phyloP scores from a whole-genome alignment of 73 alveolate genomes.

The Paramecium tetraurelia region DNA sequence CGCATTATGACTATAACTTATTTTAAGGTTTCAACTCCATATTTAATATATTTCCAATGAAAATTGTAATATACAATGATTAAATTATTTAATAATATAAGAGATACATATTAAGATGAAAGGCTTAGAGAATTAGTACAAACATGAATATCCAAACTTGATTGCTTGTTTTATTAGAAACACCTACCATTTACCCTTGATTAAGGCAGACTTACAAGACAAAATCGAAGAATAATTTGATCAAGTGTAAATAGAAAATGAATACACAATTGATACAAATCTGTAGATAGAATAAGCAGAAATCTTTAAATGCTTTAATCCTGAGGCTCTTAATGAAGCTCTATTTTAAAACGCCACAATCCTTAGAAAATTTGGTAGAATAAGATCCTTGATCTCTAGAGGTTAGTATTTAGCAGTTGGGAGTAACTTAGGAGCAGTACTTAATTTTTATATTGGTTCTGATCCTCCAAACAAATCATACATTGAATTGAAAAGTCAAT shows the following conservation, averaged over 20 bases:
- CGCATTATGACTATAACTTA: not conserved
- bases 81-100: not conserved
- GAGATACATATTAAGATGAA: not conserved
- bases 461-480: slow-evolving; percentile 21
- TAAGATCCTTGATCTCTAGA: not conserved
- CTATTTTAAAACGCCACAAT: not conserved
- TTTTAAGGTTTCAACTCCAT: not conserved
- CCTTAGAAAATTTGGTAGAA: slow-evolving; percentile 41
- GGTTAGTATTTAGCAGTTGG: slow-evolving; percentile 28
- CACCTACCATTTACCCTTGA: not conserved
- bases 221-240: not conserved
- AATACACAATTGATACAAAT: not conserved
- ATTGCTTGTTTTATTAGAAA: not conserved
- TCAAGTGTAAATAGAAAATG: not conserved
- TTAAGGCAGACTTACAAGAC: not conserved
- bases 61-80: not conserved
- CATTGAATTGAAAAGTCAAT: not conserved
- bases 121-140: not conserved
- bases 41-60: not conserved
- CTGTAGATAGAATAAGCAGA: not conserved
- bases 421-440: slow-evolving; percentile 43
- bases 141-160: not conserved
- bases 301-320: not conserved
- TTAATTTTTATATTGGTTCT: slow-evolving; percentile 7
- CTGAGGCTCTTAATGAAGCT: slow-evolving; percentile 26